Evolutionary conservation across 768 basidiomycete genomes (phyloP).

Genomic region (Lentinula guzmanii): DNA sequence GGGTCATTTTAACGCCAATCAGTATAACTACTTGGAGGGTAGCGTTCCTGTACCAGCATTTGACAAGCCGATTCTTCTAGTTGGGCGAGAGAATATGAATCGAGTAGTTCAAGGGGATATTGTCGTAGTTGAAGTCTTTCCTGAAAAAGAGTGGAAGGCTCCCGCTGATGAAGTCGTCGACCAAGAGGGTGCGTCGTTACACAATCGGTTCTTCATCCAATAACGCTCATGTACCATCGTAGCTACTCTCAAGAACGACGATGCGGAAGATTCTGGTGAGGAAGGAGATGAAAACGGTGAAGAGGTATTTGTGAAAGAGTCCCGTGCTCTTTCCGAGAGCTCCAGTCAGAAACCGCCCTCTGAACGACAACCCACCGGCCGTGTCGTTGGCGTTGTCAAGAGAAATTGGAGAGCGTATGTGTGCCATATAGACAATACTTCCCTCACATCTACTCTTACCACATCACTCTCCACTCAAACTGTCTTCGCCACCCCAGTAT

Average conservation of each 20-base stretch:
- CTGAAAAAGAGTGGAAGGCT: slow-evolving; percentile 87
- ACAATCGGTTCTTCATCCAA: slow-evolving; percentile 1
- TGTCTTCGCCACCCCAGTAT: slow-evolving; percentile 92
- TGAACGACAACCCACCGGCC: slow-evolving; percentile 87
- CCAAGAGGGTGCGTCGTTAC: slow-evolving; percentile 63
- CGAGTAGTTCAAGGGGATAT: slow-evolving; percentile 91
- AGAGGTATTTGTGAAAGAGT: slow-evolving; percentile 32
- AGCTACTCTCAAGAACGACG: slow-evolving; percentile 84
- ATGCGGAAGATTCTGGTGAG: slow-evolving; percentile 70
- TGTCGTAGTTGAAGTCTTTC: slow-evolving; percentile 85
- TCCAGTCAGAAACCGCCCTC: slow-evolving; percentile 25
- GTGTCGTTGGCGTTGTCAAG: slow-evolving; percentile 87
- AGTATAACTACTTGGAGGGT: slow-evolving; percentile 96
- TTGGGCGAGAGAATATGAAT: slow-evolving; percentile 93
- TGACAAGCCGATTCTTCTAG: slow-evolving; percentile 72
- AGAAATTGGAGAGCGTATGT: slow-evolving; percentile 97
- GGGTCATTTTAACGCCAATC: slow-evolving; percentile 92
- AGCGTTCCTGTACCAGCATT: slow-evolving; percentile 72
- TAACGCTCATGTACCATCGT: background rate
- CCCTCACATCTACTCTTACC: slow-evolving; percentile 69
- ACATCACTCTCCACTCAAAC: slow-evolving; percentile 85
- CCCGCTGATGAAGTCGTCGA: slow-evolving; percentile 91
- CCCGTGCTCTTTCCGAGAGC: slow-evolving; percentile 29
- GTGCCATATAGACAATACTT: slow-evolving; percentile 89
- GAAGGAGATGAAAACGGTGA: slow-evolving; percentile 43